phyloP scores from a whole-genome alignment of 2,329 filamentous ascomycete species.

The Ampelomyces quisqualis region DNA sequence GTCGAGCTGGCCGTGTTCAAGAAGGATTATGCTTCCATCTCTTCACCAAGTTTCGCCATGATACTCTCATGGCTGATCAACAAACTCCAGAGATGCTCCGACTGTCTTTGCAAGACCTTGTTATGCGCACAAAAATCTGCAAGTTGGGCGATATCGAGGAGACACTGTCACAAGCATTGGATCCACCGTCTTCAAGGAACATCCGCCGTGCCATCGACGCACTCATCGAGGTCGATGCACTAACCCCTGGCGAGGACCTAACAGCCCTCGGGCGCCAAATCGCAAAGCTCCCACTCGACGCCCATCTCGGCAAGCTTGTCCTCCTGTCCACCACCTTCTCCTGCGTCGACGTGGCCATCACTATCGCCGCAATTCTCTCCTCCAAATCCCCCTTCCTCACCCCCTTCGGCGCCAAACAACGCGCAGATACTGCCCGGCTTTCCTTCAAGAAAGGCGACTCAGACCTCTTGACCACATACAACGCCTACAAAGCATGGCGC shows the following conservation, averaged over 20 bases:
- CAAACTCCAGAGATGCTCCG: constrained; percentile 97
- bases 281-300: constrained; percentile 85
- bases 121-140: constrained; percentile 96
- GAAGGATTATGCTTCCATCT: constrained; percentile 94
- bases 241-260: constrained; percentile 78
- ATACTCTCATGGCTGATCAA: constrained; percentile 80
- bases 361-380: constrained; percentile 87
- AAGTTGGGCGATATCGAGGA: constrained; percentile 92
- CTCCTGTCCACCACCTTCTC: constrained; percentile 83
- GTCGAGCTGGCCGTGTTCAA: constrained; percentile 92
- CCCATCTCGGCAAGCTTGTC: constrained; percentile 91
- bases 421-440: constrained; percentile 76
- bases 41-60: constrained; percentile 87
- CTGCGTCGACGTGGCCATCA: constrained; percentile 88
- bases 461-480: constrained; percentile 88
- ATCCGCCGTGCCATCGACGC: constrained; percentile 91
- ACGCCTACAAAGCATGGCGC: constrained; percentile 89
- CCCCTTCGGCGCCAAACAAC: constrained; percentile 77
- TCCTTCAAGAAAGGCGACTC: constrained; percentile 84
- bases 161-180: constrained; percentile 81
- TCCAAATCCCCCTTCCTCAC: constrained; percentile 93
- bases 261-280: constrained; percentile 85
- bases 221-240: constrained; percentile 85
- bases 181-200: constrained; percentile 87
- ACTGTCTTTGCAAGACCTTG: constrained; percentile 88